Base-by-base conservation (phyloP, 164 flowering plant genomes). In the Nymphaea thermarum region DNA sequence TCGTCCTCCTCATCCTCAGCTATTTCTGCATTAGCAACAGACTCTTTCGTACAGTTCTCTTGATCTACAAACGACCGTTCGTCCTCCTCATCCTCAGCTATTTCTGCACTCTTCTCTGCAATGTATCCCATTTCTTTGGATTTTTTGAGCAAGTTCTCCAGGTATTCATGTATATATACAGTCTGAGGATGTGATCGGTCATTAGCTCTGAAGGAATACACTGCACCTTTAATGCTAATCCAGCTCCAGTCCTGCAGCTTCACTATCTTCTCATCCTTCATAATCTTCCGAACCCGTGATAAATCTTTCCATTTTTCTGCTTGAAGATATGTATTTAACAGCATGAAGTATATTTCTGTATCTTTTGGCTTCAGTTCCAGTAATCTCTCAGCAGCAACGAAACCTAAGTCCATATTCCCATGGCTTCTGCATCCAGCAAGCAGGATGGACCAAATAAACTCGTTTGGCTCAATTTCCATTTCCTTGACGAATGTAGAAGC, bases 361-460 rank as follows among this genome's bases (percentile, higher is more conserved):
- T 87, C 84, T 78, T 80, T 84, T 3, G 92, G 98, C 62, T 85
- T 80, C 64, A 86, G 84, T 65, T 82, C 74, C 42, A 93, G 90
- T 43, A 93, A 73, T 65, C 81, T 68, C 68, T 89, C 93, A 44
- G 96, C 98, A 6, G 96, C 96, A 70, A 82, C 77, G 68, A 80
- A 76, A 3, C 82, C 93, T 65, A 84, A 64, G 70, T 88, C 96
- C 65, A 74, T 68, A 55, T 88, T 87, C 66, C 86, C 87, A 60
- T 84, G 89, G 71, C 83, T 82, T 73, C 88, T 78, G 71, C 93
- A 88, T 17, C 95, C 98, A 62, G 88, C 89, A 61, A 90, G 69
- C 77, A 90, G 74, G 45, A 73, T 73, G 4, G 87, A 83, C 98
- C 98, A 93, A 69, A 87, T 86, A 62, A 82, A 73, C 70, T 87